These are phyloP conservation scores for Fusarium pseudograminearum DNA, from an alignment of 2,329 filamentous ascomycete species.

Conservation along the genomic window DNA sequence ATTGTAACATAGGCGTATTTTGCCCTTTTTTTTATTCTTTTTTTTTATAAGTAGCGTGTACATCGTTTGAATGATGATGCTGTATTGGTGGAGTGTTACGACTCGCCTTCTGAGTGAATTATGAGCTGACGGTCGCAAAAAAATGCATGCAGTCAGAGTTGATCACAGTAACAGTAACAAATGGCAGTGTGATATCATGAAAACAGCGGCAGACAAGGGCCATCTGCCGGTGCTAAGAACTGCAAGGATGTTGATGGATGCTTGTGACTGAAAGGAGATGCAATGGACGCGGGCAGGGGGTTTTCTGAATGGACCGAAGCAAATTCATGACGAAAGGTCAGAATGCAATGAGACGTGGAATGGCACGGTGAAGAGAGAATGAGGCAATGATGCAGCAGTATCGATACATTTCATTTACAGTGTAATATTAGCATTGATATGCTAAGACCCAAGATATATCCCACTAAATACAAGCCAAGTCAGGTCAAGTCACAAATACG, in stretches of 20 bases:
- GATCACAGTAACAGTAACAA: constrained; percentile 3
- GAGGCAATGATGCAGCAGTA: constrained; percentile 11
- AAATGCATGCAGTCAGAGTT: constrained; percentile 1
- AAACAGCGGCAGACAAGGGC: constrained; percentile 27
- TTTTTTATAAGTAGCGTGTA: background rate
- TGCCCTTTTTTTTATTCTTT: background rate
- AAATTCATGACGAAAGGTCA: constrained; percentile 26
- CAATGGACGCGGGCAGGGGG: constrained; percentile 8
- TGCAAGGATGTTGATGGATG: constrained; percentile 11
- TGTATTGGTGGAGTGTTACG: background rate
- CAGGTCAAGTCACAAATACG: background rate
- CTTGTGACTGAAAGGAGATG: constrained; percentile 23
- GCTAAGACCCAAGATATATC: background rate
- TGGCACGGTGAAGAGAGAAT: constrained; percentile 22
- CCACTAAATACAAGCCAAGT: background rate
- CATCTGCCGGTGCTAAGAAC: constrained; percentile 34
- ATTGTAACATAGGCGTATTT: background rate
- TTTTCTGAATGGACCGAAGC: constrained; percentile 8
- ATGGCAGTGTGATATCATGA: constrained; percentile 29
- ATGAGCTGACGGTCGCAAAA: constrained; percentile 10
- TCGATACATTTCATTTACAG: background rate
- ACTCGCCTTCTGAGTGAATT: background rate
- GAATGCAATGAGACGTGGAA: constrained; percentile 36
- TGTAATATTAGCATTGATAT: constrained; percentile 8
- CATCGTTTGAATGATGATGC: background rate